Conservation (phyloP, 2,329 filamentous ascomycete species). For the Phyllosticta paracitricarpa region DNA sequence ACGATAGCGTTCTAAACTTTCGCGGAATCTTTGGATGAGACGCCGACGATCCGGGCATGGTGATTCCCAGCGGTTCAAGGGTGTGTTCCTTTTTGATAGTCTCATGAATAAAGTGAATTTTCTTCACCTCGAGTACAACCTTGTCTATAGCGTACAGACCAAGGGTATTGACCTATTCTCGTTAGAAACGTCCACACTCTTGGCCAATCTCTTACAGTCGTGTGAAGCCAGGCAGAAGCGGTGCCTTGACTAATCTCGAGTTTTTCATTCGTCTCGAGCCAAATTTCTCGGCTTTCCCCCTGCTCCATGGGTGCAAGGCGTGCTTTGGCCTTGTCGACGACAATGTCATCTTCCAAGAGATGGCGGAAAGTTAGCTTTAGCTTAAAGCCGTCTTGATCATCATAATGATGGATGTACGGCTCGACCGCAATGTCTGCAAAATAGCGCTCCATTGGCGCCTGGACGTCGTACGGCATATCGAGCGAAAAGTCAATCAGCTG, state of each 20-base stretch:
- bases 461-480: slow-evolving; percentile 50
- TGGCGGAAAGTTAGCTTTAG: slow-evolving; percentile 60
- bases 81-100: slow-evolving; percentile 43
- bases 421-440: slow-evolving; percentile 62
- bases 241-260: slow-evolving; percentile 46
- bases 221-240: slow-evolving; percentile 43
- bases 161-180: slow-evolving; percentile 49
- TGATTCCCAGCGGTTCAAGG: slow-evolving; percentile 39
- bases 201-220: slow-evolving; percentile 28
- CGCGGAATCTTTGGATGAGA: slow-evolving; percentile 24
- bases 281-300: slow-evolving; percentile 56
- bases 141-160: slow-evolving; percentile 69
- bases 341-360: slow-evolving; percentile 60
- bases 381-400: slow-evolving; percentile 64
- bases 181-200: slow-evolving; percentile 19
- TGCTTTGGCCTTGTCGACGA: slow-evolving; percentile 54
- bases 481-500: slow-evolving; percentile 40
- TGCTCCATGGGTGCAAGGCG: slow-evolving; percentile 48
- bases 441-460: slow-evolving; percentile 60
- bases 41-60: slow-evolving; percentile 26
- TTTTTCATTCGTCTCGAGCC: slow-evolving; percentile 44
- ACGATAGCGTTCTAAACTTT: slow-evolving; percentile 57
- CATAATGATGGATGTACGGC: slow-evolving; percentile 58
- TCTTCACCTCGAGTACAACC: slow-evolving; percentile 54
- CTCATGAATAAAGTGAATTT: slow-evolving; percentile 57